Percentiles rank a stretch among this genome's conserved stretches.
Evolutionary conservation across 1,139 yeast genomes (phyloP).

Genomic region (Candida labiduridarum): DNA sequence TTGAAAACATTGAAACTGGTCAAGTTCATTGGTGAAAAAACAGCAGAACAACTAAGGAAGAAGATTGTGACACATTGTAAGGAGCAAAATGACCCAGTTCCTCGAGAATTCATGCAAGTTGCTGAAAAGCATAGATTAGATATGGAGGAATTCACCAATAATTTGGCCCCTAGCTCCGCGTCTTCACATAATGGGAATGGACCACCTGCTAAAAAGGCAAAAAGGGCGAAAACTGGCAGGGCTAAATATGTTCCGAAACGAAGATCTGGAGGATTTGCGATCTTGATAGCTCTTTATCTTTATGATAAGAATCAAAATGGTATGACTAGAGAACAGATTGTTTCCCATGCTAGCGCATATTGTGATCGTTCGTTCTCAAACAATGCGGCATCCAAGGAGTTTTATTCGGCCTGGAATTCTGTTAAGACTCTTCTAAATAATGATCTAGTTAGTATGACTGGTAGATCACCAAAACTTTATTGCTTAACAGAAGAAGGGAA

Average conservation of each 20-base stretch:
- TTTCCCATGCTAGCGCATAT: slow-evolving; percentile 57
- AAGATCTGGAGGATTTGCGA: slow-evolving; percentile 87
- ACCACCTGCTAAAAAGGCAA: slow-evolving; percentile 27
- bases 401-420: slow-evolving; percentile 80
- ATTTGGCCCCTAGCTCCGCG: slow-evolving; percentile 1
- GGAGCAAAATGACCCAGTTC: slow-evolving; percentile 41
- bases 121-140: slow-evolving; percentile 12
- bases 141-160: slow-evolving; percentile 13
- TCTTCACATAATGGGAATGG: slow-evolving; percentile 13
- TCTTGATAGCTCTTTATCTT: slow-evolving; percentile 63
- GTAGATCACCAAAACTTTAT: slow-evolving; percentile 61
- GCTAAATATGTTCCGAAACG: slow-evolving; percentile 68
- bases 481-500: slow-evolving; percentile 74
- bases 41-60: slow-evolving; percentile 47
- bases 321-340: slow-evolving; percentile 62
- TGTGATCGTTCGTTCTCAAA: slow-evolving; percentile 67
- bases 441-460: slow-evolving; percentile 59
- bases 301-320: slow-evolving; percentile 54
- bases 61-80: slow-evolving; percentile 49
- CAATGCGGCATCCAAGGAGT: slow-evolving; percentile 62
- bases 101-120: slow-evolving; percentile 31
- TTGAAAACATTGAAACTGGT: slow-evolving; percentile 55
- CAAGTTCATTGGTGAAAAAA: slow-evolving; percentile 64
- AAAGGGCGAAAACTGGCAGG: background rate
- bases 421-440: slow-evolving; percentile 64